These are phyloP conservation scores for Exophiala lecanii-corni DNA, from an alignment of 2,329 filamentous ascomycete species.

Conservation along the genomic window DNA sequence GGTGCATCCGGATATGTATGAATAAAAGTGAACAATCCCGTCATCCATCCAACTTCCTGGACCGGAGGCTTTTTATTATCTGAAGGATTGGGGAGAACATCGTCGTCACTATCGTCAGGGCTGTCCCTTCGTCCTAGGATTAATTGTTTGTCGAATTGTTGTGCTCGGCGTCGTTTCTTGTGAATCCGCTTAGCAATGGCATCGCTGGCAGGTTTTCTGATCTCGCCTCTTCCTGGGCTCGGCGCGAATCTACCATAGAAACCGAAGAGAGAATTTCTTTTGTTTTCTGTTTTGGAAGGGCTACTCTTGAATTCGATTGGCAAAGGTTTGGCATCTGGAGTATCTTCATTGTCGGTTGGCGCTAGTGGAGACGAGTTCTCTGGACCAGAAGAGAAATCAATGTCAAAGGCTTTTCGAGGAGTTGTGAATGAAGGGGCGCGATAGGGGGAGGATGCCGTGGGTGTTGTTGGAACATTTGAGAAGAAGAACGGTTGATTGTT, in stretches of 20 bases:
- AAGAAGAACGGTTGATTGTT: constrained; percentile 49
- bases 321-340: constrained; percentile 37
- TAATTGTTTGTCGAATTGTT: constrained; percentile 41
- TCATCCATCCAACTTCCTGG: constrained; percentile 28
- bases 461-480: constrained; percentile 33
- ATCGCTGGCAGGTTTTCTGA: constrained; percentile 48
- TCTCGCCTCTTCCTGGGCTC: constrained; percentile 61
- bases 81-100: constrained; percentile 33
- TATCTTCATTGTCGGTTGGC: constrained; percentile 45
- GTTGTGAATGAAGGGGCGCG: constrained; percentile 44
- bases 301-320: constrained; percentile 24
- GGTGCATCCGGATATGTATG: constrained; percentile 62
- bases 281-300: constrained; percentile 26
- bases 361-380: constrained; percentile 45
- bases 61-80: constrained; percentile 13
- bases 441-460: constrained; percentile 33
- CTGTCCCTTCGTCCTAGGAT: constrained; percentile 32
- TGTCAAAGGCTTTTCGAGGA: constrained; percentile 42
- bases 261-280: constrained; percentile 38
- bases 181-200: constrained; percentile 43
- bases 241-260: constrained; percentile 42
- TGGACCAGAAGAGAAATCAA: constrained; percentile 45
- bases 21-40: constrained; percentile 56
- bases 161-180: constrained; percentile 47
- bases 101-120: constrained; percentile 40